These are phyloP conservation scores for Fomitopsis palustris DNA, from an alignment of 1,284 basidiomycete species.

Conservation along the genomic window DNA sequence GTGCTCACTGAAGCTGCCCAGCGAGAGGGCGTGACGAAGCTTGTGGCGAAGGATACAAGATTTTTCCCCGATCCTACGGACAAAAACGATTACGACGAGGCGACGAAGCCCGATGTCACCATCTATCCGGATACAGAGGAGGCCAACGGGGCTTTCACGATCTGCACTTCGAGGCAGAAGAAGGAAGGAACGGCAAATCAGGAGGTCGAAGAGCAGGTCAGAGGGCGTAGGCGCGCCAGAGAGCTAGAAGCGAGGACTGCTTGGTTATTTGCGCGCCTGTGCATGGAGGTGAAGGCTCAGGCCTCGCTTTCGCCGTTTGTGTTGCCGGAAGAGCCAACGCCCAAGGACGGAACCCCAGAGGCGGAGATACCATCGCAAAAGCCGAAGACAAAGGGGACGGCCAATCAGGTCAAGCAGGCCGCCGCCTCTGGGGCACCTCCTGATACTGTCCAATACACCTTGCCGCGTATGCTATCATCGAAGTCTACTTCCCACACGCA, in stretches of 20 bases:
- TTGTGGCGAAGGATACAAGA: not conserved
- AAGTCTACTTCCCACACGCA: too few relatives aligned
- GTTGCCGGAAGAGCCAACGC: not conserved
- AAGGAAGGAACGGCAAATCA: not conserved
- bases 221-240: not conserved
- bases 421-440: too few relatives aligned
- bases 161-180: not conserved
- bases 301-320: not conserved
- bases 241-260: not conserved
- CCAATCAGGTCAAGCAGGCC: too few relatives aligned
- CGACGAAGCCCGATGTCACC: not conserved
- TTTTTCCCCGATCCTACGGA: not conserved
- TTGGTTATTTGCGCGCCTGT: not conserved
- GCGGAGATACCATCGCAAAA: too few relatives aligned
- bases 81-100: not conserved
- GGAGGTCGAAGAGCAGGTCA: not conserved
- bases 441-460: too few relatives aligned
- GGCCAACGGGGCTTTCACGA: not conserved
- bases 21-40: not conserved
- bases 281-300: not conserved
- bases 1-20: not conserved
- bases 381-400: too few relatives aligned
- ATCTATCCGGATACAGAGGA: not conserved
- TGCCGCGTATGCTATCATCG: too few relatives aligned
- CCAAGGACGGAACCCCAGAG: not conserved